Evolutionary conservation across 1,284 basidiomycete genomes (phyloP), one percentile per base, ranked within the genome.

Genomic region (Moesziomyces antarcticus): DNA sequence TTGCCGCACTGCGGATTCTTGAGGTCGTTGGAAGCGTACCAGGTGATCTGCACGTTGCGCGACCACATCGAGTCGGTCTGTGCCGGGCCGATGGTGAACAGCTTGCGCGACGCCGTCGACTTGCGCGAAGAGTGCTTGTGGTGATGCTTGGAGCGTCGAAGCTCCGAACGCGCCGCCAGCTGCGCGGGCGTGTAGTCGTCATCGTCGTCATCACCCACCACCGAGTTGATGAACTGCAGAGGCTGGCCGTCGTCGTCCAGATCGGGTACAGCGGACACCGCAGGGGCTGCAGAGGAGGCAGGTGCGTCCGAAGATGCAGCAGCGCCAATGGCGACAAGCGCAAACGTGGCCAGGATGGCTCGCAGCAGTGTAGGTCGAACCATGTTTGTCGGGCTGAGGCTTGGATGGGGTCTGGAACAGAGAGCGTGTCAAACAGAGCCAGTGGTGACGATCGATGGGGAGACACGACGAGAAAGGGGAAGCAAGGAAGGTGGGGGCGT

Each of bases 21-120:
- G 30, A 83, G 69, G 52, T 83, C 81, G 33, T 82, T 48, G 44
- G 71, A 64, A 2, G 79, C 73, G 60, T 83, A 81, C 80, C 80
- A 83, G 30, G 80, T 83, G 63, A 82, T 74, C 54, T 76, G 58
- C 16, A 79, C 56, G 30, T 54, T 41, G 27, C 56, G 50, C 10
- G 24, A 37, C 66, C 67, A 74, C 41, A 79, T 27, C 35, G 60
- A 6, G 61, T 74, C 73, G 13, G 33, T 21, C 20, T 45, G 27
- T 5, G 42, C 33, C 8, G 73, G 68, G 13, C 66, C 71, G 37
- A 68, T 33, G 22, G 73, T 74, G 63, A 62, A 73, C 11, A 55
- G 44, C 27, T 70, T 50, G 44, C 58, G 56, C 43, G 48, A 27
- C 10, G 50, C 41, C 33, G 48, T 21, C 27, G 48, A 24, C 21